A percentile compares a stretch with the other conserved stretches of the same genome.
Evolutionary conservation across 163 green algal genomes (phyloP).

Genomic region (Prototheca wickerhamii): DNA sequence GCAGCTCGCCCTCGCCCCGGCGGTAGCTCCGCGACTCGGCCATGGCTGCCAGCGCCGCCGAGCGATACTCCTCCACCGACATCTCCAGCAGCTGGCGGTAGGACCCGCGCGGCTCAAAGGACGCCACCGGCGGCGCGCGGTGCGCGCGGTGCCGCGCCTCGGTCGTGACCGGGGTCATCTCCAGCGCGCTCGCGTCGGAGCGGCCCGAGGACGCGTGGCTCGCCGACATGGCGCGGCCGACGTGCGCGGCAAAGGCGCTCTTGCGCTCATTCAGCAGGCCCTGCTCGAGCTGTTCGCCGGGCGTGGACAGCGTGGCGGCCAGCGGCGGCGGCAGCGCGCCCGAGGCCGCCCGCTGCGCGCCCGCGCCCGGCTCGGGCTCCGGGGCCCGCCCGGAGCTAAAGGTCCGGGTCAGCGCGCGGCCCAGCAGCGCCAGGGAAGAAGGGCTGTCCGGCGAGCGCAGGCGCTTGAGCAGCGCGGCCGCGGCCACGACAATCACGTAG

Average conservation of each 20-base stretch:
- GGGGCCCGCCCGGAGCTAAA: too few relatives aligned
- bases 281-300: too few relatives aligned
- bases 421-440: neutral
- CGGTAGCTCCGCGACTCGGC: conserved; percentile 19
- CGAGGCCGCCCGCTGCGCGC: too few relatives aligned
- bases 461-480: conserved; percentile 42
- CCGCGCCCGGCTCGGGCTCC: too few relatives aligned
- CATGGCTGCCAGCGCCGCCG: conserved; percentile 61
- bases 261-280: too few relatives aligned
- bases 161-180: conserved; percentile 5
- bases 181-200: neutral
- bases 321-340: too few relatives aligned
- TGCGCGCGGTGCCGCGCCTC: neutral
- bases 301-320: too few relatives aligned
- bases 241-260: too few relatives aligned
- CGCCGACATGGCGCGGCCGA: too few relatives aligned
- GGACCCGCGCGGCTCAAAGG: conserved; percentile 9
- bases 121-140: conserved; percentile 4
- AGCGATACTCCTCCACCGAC: conserved; percentile 36
- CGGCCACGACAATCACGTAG: conserved; percentile 67
- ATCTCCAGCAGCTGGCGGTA: conserved; percentile 30
- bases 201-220: neutral
- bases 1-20: neutral
- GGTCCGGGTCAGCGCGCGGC: neutral
- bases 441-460: conserved; percentile 1